phyloP scores from a whole-genome alignment of 352 stramenopile species.

The Pythium utonaiense region DNA sequence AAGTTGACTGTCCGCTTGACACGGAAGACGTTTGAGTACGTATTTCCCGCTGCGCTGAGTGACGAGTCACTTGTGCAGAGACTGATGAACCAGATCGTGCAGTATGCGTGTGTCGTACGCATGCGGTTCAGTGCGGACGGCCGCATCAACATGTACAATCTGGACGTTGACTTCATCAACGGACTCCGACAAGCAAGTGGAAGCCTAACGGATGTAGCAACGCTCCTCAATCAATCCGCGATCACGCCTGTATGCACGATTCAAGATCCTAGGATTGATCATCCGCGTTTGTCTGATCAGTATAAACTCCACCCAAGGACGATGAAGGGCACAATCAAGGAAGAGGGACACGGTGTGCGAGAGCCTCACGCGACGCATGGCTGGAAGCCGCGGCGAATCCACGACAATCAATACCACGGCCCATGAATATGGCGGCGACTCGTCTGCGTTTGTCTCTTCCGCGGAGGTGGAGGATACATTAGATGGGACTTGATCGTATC shows the following conservation, averaged over 20 bases:
- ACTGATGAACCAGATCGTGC: neutral
- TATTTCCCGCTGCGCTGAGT: conserved; percentile 10
- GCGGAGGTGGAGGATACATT: too few relatives aligned
- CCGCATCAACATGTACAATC: conserved; percentile 3
- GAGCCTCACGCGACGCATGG: too few relatives aligned
- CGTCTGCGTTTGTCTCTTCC: too few relatives aligned
- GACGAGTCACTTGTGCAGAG: conserved; percentile 7
- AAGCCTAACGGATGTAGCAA: conserved; percentile 7
- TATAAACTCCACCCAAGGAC: neutral
- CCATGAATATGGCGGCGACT: too few relatives aligned
- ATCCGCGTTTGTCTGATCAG: neutral
- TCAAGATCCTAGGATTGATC: neutral
- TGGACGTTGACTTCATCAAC: conserved; percentile 13
- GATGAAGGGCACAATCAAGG: too few relatives aligned
- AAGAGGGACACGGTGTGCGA: too few relatives aligned
- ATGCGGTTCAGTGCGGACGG: conserved; percentile 12
- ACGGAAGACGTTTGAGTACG: conserved; percentile 8
- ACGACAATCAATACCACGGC: too few relatives aligned
- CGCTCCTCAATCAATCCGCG: neutral
- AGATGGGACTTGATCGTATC: too few relatives aligned
- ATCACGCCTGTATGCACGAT: conserved; percentile 5
- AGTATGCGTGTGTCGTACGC: conserved; percentile 7
- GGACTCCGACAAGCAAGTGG: conserved; percentile 2
- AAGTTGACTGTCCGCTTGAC: conserved; percentile 9
- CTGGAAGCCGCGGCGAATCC: too few relatives aligned